These are phyloP conservation scores for Cnidoscolus chayamansa DNA, from an alignment of 441 rosid genomes.

Conservation along the genomic window DNA sequence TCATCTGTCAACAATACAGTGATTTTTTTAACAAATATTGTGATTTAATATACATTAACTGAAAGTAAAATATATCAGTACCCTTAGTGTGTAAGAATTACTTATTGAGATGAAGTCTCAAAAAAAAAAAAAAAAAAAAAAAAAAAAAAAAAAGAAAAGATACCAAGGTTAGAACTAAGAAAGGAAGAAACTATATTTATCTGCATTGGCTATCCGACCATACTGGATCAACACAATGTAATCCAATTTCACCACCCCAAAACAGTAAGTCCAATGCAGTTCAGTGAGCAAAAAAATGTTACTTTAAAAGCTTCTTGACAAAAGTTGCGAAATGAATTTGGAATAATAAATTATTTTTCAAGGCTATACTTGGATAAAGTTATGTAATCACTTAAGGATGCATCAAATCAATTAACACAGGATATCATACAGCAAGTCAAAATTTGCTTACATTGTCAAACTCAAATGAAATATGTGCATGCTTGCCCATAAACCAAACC, in stretches of 20 bases:
- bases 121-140: too few species aligned
- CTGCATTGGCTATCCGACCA: too few species aligned
- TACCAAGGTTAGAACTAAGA: neutral
- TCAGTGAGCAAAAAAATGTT: too few species aligned
- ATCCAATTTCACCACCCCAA: too few species aligned
- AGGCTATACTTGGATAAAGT: neutral
- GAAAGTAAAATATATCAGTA: too few species aligned
- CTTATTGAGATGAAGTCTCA: neutral
- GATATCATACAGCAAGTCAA: neutral
- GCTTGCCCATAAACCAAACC: constrained; percentile 92
- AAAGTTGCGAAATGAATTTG: too few species aligned
- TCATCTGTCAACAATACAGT: too few species aligned
- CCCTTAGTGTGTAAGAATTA: neutral
- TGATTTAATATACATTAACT: too few species aligned
- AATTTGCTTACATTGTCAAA: constrained; percentile 75
- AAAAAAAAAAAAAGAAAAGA: neutral
- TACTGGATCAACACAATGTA: too few species aligned
- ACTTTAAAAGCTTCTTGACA: neutral
- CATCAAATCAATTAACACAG: constrained; percentile 6
- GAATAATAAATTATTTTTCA: neutral
- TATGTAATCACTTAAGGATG: neutral
- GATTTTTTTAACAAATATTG: neutral
- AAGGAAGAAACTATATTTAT: neutral
- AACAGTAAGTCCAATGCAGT: too few species aligned
- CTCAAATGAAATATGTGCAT: constrained; percentile 78